A percentile compares a stretch with the other conserved stretches of the same genome.
Conservation (phyloP, 495 filamentous ascomycete genomes). For the Tuber indicum region DNA sequence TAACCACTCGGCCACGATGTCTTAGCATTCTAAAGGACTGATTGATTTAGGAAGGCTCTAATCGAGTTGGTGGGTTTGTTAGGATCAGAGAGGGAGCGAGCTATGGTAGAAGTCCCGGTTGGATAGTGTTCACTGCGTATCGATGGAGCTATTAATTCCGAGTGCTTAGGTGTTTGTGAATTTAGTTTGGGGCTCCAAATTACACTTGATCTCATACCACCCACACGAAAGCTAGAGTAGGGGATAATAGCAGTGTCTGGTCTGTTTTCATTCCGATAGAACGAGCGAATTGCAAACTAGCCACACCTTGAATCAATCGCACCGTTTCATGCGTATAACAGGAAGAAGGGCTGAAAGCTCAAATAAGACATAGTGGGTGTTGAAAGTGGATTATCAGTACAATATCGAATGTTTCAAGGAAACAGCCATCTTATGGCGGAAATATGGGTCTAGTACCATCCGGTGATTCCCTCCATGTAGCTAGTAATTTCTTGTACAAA, state of each 20-base stretch:
- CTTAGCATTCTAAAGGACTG: not conserved
- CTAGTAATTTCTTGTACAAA: too few species aligned
- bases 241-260: not conserved
- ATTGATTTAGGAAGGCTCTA: not conserved
- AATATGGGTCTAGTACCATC: too few species aligned
- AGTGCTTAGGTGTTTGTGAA: not conserved
- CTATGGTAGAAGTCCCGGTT: not conserved
- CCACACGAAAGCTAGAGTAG: too few species aligned
- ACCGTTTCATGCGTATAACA: not conserved
- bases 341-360: not conserved
- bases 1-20: conserved; percentile 24
- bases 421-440: too few species aligned
- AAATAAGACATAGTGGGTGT: too few species aligned
- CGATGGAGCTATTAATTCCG: not conserved
- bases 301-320: not conserved
- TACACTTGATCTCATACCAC: not conserved
- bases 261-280: not conserved
- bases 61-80: not conserved
- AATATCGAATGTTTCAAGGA: too few species aligned
- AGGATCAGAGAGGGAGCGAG: too few species aligned
- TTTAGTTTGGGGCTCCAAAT: too few species aligned
- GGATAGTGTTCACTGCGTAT: not conserved
- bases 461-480: too few species aligned
- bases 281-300: not conserved
- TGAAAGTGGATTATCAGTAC: too few species aligned